Base-by-base conservation (phyloP, 2,329 filamentous ascomycete genomes). In the Biscogniauxia marginata region DNA sequence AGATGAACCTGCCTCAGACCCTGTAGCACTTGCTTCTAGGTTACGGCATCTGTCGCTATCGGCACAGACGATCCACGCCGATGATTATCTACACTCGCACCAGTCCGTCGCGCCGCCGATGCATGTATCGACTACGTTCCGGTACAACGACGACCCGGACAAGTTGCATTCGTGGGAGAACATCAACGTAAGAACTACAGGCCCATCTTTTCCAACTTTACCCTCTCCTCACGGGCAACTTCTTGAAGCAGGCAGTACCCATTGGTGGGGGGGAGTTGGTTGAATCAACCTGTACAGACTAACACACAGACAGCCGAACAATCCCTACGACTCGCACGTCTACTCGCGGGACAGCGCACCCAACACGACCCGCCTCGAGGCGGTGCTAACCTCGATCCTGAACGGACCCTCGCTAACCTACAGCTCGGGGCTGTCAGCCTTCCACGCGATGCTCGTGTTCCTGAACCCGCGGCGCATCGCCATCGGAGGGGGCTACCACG, bases 101-200 rank as follows among this genome's bases (percentile, higher is more conserved):
- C 80, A 85, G 50, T 91, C 95, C 70, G 88, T 98, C 54, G 92
- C 93, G 11, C 93, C 95, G 57, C 86, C 93, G 3, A 80, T 98
- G 69, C 93, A 98, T 72, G 85, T 96, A 61, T 92, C 91, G 59
- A 97, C 93, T 11, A 98, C 91, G 16, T 98, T 91, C 74, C 86
- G 91, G 64, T 98, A 97, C 73, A 78, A 81, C 23, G 74, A 79
- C 52, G 82, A 96, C 70, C 90, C 91, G 1, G 81, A 86, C 5
- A 71, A 84, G 23, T 82, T 96, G 47, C 74, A 59, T 70, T 57
- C 70, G 21, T 79, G 76, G 76, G 69, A 71, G 16, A 83, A 88
- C 57, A 64, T 73, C 23, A 83, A 84, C 68, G 86, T 89, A 74
- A 74, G 81, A 23, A 13, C 5, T 52, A 18, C 24, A 9, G 4